Conservation (phyloP, 1,284 basidiomycete genomes). For the Trichosporon asahii region DNA sequence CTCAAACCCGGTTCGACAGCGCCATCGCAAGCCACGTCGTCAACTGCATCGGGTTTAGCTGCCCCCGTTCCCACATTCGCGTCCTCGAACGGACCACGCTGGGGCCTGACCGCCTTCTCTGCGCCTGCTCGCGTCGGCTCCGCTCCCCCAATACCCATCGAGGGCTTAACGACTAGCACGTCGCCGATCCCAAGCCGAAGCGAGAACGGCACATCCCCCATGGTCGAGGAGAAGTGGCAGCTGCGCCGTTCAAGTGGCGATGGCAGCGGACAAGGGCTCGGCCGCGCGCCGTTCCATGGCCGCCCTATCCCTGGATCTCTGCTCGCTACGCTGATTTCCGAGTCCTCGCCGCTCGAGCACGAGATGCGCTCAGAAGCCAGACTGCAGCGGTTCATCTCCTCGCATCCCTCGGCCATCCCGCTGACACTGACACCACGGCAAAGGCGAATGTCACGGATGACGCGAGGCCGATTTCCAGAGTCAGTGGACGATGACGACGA, state of each 20-base stretch:
- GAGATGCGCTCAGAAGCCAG: constrained; percentile 50
- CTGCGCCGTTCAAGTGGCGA: background rate
- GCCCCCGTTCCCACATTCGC: constrained; percentile 5
- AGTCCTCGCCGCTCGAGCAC: constrained; percentile 44
- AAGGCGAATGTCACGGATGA: constrained; percentile 28
- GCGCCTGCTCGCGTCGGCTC: constrained; percentile 31
- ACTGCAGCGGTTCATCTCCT: constrained; percentile 39
- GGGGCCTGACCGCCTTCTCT: constrained; percentile 24
- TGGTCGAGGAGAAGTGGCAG: constrained; percentile 12
- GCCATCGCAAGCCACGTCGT: background rate
- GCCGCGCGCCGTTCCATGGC: constrained; percentile 29
- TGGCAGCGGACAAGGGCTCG: background rate
- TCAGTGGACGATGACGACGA: constrained; percentile 48
- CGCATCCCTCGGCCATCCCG: constrained; percentile 35
- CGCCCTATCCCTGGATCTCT: constrained; percentile 42
- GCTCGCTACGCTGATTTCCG: constrained; percentile 47
- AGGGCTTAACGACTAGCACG: constrained; percentile 36
- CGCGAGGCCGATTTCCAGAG: constrained; percentile 47
- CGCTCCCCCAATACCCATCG: constrained; percentile 36
- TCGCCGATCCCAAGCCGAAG: constrained; percentile 26
- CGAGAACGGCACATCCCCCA: background rate
- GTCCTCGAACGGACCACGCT: constrained; percentile 27
- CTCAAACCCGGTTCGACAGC: background rate
- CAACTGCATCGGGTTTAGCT: background rate
- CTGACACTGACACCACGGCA: constrained; percentile 44